phyloP scores from a whole-genome alignment of 345 rosid genomes.

The Citropsis articulata region DNA sequence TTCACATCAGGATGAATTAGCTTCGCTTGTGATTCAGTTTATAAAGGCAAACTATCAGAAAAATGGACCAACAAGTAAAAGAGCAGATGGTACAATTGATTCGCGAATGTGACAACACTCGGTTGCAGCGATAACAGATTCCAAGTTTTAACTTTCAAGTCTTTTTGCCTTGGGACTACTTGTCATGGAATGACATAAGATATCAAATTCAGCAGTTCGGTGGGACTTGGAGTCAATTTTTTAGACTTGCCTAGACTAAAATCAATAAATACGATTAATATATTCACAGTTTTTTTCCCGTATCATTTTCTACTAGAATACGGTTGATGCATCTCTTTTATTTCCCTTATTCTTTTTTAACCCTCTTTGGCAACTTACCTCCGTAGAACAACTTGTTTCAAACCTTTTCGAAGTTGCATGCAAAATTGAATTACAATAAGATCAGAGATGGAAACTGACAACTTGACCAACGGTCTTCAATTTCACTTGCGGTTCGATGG shows the following conservation, averaged over 20 bases:
- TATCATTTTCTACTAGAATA: no score
- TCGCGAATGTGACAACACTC: slow-evolving; percentile 16
- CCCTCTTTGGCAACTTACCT: not conserved
- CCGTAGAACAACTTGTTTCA: not conserved
- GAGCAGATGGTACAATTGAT: slow-evolving; percentile 4
- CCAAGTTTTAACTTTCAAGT: no score
- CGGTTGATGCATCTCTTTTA: not conserved
- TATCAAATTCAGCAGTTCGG: not conserved
- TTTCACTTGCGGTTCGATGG: no score
- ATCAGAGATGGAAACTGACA: not conserved
- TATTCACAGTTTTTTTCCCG: no score
- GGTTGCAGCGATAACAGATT: not conserved
- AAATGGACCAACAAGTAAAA: not conserved
- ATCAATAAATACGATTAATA: no score
- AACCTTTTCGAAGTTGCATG: no score
- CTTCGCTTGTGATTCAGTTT: slow-evolving; percentile 48
- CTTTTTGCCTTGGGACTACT: not conserved
- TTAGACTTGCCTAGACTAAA: no score
- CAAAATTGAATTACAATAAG: no score
- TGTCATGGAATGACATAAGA: not conserved
- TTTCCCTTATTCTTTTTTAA: not conserved
- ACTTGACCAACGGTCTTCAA: no score
- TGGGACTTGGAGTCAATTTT: not conserved
- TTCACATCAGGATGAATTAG: slow-evolving; percentile 59
- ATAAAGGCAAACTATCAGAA: slow-evolving; percentile 23